A percentile compares a stretch with the other conserved stretches of the same genome.
phyloP scores from a whole-genome alignment of 2,329 filamentous ascomycete genomes.

The Sphaerulina musiva region DNA sequence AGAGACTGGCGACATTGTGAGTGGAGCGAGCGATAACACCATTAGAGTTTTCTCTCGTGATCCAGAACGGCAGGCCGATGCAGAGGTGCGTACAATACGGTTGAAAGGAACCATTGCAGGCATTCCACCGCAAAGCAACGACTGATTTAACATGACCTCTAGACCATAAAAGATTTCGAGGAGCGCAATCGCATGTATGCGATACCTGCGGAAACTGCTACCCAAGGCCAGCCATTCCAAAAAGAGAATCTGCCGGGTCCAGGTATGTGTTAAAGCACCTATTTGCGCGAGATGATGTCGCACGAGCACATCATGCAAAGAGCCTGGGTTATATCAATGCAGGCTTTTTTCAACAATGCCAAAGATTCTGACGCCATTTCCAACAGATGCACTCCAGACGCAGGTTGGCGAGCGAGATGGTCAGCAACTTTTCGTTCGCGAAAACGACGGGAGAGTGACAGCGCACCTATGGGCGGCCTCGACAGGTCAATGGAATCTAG shows the following conservation, averaged over 20 bases:
- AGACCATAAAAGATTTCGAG: conserved; percentile 62
- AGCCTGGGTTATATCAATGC: no score
- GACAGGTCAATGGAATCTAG: conserved; percentile 32
- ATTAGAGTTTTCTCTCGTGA: conserved; percentile 77
- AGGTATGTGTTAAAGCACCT: conserved; percentile 23
- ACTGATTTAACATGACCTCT: not conserved
- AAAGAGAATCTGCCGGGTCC: conserved; percentile 87
- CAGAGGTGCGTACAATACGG: conserved; percentile 45
- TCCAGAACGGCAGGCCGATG: conserved; percentile 61
- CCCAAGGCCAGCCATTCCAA: conserved; percentile 60
- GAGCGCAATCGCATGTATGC: conserved; percentile 49
- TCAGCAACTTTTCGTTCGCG: conserved; percentile 85
- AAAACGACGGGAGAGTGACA: conserved; percentile 72
- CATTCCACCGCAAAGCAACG: conserved; percentile 1
- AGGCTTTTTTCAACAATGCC: no score
- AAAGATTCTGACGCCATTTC: no score
- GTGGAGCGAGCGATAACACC: conserved; percentile 81
- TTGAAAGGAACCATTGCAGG: not conserved
- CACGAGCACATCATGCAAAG: not conserved
- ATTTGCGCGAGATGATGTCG: not conserved
- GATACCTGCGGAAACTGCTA: conserved; percentile 56
- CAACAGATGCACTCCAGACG: conserved; percentile 64
- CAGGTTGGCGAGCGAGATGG: conserved; percentile 92
- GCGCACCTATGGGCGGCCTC: conserved; percentile 77
- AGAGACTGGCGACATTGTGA: conserved; percentile 85